Conservation (phyloP, 306 rosid species). For the Casuarina equisetifolia region DNA sequence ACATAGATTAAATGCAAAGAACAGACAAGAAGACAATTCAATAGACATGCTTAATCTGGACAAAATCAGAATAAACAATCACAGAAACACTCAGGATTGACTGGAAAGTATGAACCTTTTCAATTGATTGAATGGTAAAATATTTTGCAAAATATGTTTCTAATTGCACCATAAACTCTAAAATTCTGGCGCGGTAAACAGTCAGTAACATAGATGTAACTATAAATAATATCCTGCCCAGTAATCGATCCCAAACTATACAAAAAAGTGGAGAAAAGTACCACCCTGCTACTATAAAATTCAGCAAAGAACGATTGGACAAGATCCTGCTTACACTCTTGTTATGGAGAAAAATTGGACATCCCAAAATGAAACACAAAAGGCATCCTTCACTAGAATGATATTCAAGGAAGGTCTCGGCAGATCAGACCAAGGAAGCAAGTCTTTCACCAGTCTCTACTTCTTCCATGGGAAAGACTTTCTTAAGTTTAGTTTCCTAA, state of each 20-base stretch:
- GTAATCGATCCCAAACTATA: not conserved
- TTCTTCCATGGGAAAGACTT: too few relatives aligned
- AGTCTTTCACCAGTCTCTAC: not conserved
- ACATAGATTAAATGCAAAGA: not conserved
- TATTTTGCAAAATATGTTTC: not conserved
- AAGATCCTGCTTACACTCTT: not conserved
- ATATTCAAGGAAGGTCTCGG: not conserved
- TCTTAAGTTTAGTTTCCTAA: too few relatives aligned
- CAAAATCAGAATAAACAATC: not conserved
- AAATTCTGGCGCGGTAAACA: not conserved
- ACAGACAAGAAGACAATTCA: not conserved
- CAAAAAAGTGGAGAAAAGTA: not conserved
- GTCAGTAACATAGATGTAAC: not conserved
- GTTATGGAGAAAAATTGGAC: not conserved
- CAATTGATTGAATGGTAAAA: not conserved
- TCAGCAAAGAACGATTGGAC: not conserved
- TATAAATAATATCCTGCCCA: not conserved
- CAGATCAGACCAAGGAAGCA: not conserved
- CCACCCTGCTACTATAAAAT: not conserved
- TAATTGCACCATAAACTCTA: not conserved
- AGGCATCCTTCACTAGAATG: not conserved
- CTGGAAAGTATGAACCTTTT: not conserved
- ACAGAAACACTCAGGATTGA: not conserved
- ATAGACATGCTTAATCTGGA: not conserved
- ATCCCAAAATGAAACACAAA: not conserved